A percentile compares a stretch with the other conserved stretches of the same genome.
These are phyloP conservation scores for Hypoxylon sp. DNA, from an alignment of 2,329 filamentous ascomycete genomes.

Conservation along the genomic window DNA sequence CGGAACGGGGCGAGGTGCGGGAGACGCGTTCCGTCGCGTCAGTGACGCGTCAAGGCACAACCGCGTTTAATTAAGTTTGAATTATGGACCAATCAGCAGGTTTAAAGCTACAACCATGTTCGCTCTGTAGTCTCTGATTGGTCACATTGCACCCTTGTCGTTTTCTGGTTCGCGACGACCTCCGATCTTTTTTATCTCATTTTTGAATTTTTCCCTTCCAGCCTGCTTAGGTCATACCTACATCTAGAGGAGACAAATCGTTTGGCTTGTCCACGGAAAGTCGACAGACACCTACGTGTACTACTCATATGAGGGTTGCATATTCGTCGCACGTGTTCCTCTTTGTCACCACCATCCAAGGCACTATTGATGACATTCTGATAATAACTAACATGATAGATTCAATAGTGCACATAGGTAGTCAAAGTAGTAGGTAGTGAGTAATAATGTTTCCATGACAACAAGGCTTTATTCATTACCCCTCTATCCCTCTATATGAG, in stretches of 20 bases:
- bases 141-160: conserved; percentile 3
- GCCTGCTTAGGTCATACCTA: conserved; percentile 30
- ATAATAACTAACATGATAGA: neutral
- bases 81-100: conserved; percentile 39
- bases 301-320: conserved; percentile 13
- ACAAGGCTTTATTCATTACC: conserved; percentile 16
- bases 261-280: conserved; percentile 11
- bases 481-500: neutral
- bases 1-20: conserved; percentile 11
- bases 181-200: conserved; percentile 31
- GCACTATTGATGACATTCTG: conserved; percentile 8
- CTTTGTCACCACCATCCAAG: neutral
- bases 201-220: conserved; percentile 4
- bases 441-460: neutral
- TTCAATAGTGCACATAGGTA: neutral
- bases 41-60: conserved; percentile 39
- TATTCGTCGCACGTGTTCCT: conserved; percentile 24
- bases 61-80: conserved; percentile 46
- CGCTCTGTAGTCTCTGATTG: conserved; percentile 36
- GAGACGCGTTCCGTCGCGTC: conserved; percentile 44
- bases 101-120: conserved; percentile 14
- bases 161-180: conserved; percentile 33
- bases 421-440: neutral
- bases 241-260: conserved; percentile 1
- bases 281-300: conserved; percentile 3